Conservation (phyloP, 2,329 filamentous ascomycete genomes). For the Teratosphaeria gauchensis region DNA sequence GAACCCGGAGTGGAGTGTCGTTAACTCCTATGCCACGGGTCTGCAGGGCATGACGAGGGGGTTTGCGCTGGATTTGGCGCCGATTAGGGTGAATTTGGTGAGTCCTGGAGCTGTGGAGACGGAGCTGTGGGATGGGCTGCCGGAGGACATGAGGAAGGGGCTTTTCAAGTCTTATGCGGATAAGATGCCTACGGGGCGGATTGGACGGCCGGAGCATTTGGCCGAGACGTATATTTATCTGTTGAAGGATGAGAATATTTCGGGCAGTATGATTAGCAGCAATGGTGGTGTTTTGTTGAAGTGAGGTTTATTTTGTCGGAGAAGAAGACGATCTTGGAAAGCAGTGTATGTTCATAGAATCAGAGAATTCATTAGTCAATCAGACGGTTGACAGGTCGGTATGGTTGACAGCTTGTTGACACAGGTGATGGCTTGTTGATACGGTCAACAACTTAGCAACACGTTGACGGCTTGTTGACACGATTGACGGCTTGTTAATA, state of each 20-base stretch:
- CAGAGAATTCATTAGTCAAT: too few relatives aligned
- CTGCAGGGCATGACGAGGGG: slow-evolving; percentile 44
- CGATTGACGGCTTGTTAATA: too few relatives aligned
- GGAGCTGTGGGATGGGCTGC: slow-evolving; percentile 30
- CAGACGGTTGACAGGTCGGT: too few relatives aligned
- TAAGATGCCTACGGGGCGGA: slow-evolving; percentile 25
- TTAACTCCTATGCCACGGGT: slow-evolving; percentile 41
- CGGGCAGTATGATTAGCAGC: slow-evolving; percentile 35
- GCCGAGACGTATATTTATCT: slow-evolving; percentile 40
- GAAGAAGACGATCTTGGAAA: background rate
- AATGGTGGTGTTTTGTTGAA: slow-evolving; percentile 19
- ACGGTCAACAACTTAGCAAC: too few relatives aligned
- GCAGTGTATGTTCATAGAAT: too few relatives aligned
- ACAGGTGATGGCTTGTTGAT: too few relatives aligned
- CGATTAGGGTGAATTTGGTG: slow-evolving; percentile 55
- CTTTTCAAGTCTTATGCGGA: slow-evolving; percentile 17
- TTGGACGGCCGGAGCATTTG: slow-evolving; percentile 34
- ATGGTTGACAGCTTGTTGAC: too few relatives aligned
- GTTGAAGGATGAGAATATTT: slow-evolving; percentile 39
- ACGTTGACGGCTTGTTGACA: too few relatives aligned
- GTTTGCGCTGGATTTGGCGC: slow-evolving; percentile 54
- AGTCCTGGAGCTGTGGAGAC: slow-evolving; percentile 44
- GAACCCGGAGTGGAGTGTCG: slow-evolving; percentile 41
- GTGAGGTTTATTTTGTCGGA: background rate
- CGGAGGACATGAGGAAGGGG: slow-evolving; percentile 15